Evolutionary conservation across 2,329 filamentous ascomycete genomes (phyloP).

Genomic region (Monilinia vaccinii-corymbosi): DNA sequence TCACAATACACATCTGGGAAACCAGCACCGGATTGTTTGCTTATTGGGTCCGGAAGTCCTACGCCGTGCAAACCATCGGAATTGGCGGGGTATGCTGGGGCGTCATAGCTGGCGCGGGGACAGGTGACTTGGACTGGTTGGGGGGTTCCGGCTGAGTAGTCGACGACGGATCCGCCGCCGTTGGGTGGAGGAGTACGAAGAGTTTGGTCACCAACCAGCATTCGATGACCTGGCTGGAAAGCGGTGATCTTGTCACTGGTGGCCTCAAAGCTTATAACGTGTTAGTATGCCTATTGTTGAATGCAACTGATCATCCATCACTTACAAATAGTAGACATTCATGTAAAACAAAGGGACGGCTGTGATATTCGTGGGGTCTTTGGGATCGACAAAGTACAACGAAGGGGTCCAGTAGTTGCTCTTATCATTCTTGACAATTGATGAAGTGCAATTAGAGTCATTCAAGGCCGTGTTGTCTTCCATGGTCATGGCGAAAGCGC

Average conservation of each 20-base stretch:
- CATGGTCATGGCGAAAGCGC: conserved; percentile 41
- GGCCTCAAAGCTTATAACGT: conserved; percentile 42
- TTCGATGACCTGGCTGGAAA: conserved; percentile 70
- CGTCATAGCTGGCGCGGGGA: conserved; percentile 37
- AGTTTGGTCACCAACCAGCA: conserved; percentile 67
- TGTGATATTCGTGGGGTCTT: conserved; percentile 52
- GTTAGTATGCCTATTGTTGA: conserved; percentile 20
- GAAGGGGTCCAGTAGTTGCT: conserved; percentile 83
- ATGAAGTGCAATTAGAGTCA: conserved; percentile 67
- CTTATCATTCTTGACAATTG: conserved; percentile 68
- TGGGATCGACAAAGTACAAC: conserved; percentile 63
- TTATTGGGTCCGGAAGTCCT: conserved; percentile 45
- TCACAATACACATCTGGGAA: conserved; percentile 66
- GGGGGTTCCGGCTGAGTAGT: conserved; percentile 42
- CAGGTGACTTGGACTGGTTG: conserved; percentile 52
- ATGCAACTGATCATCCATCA: background rate
- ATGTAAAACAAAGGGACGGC: conserved; percentile 55
- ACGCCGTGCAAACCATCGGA: conserved; percentile 44
- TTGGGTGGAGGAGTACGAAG: conserved; percentile 52
- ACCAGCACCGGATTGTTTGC: conserved; percentile 49
- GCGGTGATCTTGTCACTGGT: conserved; percentile 58
- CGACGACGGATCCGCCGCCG: conserved; percentile 41
- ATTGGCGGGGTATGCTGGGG: conserved; percentile 42
- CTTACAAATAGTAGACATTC: conserved; percentile 68
- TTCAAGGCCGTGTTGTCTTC: conserved; percentile 47